A percentile compares a stretch with the other conserved stretches of the same genome.
These are phyloP conservation scores for Macrolepiota fuliginosa DNA, from an alignment of 768 basidiomycete genomes.

Conservation along the genomic window DNA sequence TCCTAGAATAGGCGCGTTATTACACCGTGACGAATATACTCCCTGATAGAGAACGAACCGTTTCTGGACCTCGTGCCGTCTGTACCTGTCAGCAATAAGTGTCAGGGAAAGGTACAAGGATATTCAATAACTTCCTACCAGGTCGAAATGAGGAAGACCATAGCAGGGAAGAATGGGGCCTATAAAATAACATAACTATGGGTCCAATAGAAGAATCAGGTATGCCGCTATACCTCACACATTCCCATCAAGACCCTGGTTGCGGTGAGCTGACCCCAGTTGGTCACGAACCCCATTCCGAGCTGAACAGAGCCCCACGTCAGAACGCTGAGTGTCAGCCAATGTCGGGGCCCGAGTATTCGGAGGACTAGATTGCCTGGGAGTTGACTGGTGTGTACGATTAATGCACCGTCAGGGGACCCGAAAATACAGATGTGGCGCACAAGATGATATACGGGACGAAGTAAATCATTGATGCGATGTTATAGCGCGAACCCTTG, in stretches of 20 bases:
- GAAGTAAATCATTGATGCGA: constrained; percentile 41
- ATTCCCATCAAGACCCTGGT: constrained; percentile 43
- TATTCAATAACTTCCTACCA: constrained; percentile 27
- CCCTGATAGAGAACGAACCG: constrained; percentile 15
- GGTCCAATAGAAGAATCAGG: neutral
- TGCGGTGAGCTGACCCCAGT: constrained; percentile 37
- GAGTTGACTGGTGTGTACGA: constrained; percentile 33
- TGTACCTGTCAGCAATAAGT: constrained; percentile 14
- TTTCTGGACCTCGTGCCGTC: constrained; percentile 30
- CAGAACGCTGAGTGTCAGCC: constrained; percentile 38
- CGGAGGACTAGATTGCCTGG: constrained; percentile 44
- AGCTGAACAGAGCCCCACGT: constrained; percentile 44
- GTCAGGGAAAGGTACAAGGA: neutral
- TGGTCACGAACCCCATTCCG: constrained; percentile 42
- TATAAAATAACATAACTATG: constrained; percentile 10
- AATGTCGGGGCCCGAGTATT: constrained; percentile 41
- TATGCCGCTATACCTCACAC: constrained; percentile 33
- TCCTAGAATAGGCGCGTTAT: constrained; percentile 12
- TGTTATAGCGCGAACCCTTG: constrained; percentile 35
- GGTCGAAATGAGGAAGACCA: constrained; percentile 45
- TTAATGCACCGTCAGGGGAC: neutral
- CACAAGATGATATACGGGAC: constrained; percentile 44
- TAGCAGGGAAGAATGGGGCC: constrained; percentile 45
- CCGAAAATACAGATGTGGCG: constrained; percentile 11
- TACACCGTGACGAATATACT: neutral